phyloP scores from a whole-genome alignment of 192 early-diverging fungal species.

The Rhizoclosmatium sp. region DNA sequence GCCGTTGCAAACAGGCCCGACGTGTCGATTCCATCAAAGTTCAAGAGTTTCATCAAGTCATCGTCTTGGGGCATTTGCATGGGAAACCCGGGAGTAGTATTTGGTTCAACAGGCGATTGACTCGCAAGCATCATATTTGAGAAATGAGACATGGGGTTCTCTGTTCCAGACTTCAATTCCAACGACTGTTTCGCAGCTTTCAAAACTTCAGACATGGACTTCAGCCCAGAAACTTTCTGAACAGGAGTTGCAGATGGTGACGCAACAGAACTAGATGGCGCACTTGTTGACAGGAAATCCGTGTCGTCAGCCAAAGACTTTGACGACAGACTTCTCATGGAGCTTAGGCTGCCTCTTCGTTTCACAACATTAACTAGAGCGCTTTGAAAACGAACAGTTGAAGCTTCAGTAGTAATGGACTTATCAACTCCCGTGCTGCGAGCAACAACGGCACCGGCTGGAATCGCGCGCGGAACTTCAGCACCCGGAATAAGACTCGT shows the following conservation, averaged over 20 bases:
- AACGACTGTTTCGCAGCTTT: constrained; percentile 4
- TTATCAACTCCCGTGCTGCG: not conserved
- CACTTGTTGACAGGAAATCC: not conserved
- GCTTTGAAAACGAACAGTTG: not conserved
- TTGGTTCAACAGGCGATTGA: too few species aligned
- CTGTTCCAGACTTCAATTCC: not conserved
- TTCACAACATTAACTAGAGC: not conserved
- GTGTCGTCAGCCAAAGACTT: not conserved
- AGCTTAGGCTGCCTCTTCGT: not conserved
- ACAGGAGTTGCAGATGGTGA: not conserved
- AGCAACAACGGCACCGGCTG: constrained; percentile 25
- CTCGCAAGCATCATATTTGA: too few species aligned
- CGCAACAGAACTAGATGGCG: not conserved
- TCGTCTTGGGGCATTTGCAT: too few species aligned
- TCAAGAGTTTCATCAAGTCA: too few species aligned
- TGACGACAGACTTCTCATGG: not conserved
- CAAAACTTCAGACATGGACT: not conserved
- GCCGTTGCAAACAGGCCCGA: too few species aligned
- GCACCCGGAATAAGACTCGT: constrained; percentile 18
- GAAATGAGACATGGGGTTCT: too few species aligned
- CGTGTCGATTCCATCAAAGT: too few species aligned
- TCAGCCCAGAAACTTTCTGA: not conserved
- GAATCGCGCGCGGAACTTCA: constrained; percentile 17
- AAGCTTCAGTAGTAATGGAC: not conserved
- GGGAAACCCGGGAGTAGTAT: too few species aligned